Evolutionary conservation across 2,329 filamentous ascomycete genomes (phyloP), one percentile per base, ranked within the genome.

Genomic region (Verticillium klebahnii): DNA sequence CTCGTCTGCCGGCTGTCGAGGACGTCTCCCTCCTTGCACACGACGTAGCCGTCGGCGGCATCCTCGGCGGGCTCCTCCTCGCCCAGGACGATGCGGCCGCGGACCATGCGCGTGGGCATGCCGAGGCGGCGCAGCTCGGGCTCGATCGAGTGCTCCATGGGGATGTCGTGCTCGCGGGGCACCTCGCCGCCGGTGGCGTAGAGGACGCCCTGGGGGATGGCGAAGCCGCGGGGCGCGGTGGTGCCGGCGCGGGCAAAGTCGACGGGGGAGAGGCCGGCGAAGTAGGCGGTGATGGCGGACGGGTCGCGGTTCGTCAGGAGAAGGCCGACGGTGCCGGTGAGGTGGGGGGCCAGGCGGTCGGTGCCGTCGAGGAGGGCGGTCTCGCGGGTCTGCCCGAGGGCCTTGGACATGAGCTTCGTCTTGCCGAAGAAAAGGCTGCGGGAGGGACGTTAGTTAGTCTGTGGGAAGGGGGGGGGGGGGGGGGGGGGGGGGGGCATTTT

Each of bases 401-500:
- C 93, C 79, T 95, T 94, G 70, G 91, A 89, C 93, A 98, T 98
- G 76, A 99, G 93, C 80, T 98, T 98, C 63, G 94, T 98, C 82
- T 98, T 99, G 80, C 94, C 95, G 78, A 97, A 98, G 87, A 98
- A 98, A 75, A 99, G 82, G 70, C 93, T 95, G 70, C 57, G 58
- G 9, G 52, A 17, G 34, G 56, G 62, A 37, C 25, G 60, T 31
- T 31, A 32, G 60, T 31, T 31, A 32, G 19, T 57, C n/a, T 34
- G 45, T 57, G 45, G 58, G 39, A 40, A 56, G 32, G 32, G 23
- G 58, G 19, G 25, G 17, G 58, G 19, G 25, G 17, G 58, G 19
- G 25, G 17, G 58, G 19, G 25, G 17, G 58, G 19, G 25, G 17
- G 58, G 19, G 25, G 17, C 25, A 45, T 59, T 50, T 14, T 12